Conservation (phyloP, 1,284 basidiomycete species). For the Ceratobasidium sp. region DNA sequence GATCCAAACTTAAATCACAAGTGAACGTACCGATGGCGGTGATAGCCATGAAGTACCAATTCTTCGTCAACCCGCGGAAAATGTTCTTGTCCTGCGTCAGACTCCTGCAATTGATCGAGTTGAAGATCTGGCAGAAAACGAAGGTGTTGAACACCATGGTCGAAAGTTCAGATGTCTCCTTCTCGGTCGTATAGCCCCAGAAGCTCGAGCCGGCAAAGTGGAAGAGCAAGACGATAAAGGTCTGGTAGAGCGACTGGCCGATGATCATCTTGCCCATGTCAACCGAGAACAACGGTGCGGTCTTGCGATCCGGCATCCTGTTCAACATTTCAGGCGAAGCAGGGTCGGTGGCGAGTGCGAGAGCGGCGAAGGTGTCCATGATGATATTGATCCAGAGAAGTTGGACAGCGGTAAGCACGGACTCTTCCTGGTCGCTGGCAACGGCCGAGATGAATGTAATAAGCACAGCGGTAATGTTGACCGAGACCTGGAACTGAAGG, state of each 20-base stretch:
- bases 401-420: conserved; percentile 93
- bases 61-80: conserved; percentile 81
- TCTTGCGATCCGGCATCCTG: conserved; percentile 89
- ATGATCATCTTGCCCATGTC: conserved; percentile 97
- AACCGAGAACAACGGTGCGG: conserved; percentile 85
- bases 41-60: conserved; percentile 89
- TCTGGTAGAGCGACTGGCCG: conserved; percentile 90
- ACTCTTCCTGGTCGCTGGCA: conserved; percentile 76
- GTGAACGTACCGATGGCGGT: conserved; percentile 75
- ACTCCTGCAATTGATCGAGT: conserved; percentile 90
- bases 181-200: conserved; percentile 63
- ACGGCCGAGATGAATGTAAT: conserved; percentile 94
- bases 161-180: conserved; percentile 65
- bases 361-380: conserved; percentile 98
- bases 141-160: conserved; percentile 97
- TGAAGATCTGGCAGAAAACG: conserved; percentile 96
- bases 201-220: conserved; percentile 86
- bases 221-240: conserved; percentile 83
- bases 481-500: conserved; percentile 96
- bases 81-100: conserved; percentile 89
- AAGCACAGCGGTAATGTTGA: conserved; percentile 94
- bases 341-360: conserved; percentile 97
- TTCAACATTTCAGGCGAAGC: conserved; percentile 83
- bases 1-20: background rate
- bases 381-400: conserved; percentile 97